Percentiles rank a stretch among this genome's conserved stretches.
phyloP scores from a whole-genome alignment of 1,284 basidiomycete genomes.

The Ceratorhiza oryzae-sativae region DNA sequence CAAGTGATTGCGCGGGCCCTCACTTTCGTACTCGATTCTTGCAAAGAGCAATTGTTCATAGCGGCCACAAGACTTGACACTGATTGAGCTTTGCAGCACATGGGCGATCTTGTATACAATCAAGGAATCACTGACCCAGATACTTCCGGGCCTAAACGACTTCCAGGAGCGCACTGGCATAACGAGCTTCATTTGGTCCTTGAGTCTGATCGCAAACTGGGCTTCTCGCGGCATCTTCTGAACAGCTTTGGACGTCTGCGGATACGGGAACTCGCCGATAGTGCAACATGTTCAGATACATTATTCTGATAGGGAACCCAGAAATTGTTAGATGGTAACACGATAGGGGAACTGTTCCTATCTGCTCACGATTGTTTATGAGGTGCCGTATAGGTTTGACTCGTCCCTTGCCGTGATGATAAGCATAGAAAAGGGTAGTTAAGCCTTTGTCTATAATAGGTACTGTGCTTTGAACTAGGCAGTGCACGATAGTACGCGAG shows the following conservation, averaged over 20 bases:
- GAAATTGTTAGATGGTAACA: neutral
- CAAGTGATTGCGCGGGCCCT: neutral
- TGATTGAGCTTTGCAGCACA: conserved; percentile 3
- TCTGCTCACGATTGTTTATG: neutral
- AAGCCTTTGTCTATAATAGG: neutral
- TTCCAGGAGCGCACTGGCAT: neutral
- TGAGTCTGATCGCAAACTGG: neutral
- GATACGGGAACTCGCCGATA: neutral
- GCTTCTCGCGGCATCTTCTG: neutral
- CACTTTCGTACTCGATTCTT: neutral
- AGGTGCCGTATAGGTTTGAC: neutral
- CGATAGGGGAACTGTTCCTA: neutral
- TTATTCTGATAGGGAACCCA: neutral
- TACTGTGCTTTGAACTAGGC: neutral
- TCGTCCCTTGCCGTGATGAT: conserved; percentile 4
- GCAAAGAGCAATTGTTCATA: neutral
- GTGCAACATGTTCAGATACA: neutral
- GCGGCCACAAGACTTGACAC: neutral
- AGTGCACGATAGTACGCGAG: neutral
- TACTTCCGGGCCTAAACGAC: neutral
- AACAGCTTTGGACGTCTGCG: neutral
- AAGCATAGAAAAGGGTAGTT: neutral
- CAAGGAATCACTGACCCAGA: conserved; percentile 8
- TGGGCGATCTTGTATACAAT: neutral
- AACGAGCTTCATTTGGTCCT: neutral